Conservation (phyloP, 2,329 filamentous ascomycete genomes). For the Nannizziopsis arthrosporioides region DNA sequence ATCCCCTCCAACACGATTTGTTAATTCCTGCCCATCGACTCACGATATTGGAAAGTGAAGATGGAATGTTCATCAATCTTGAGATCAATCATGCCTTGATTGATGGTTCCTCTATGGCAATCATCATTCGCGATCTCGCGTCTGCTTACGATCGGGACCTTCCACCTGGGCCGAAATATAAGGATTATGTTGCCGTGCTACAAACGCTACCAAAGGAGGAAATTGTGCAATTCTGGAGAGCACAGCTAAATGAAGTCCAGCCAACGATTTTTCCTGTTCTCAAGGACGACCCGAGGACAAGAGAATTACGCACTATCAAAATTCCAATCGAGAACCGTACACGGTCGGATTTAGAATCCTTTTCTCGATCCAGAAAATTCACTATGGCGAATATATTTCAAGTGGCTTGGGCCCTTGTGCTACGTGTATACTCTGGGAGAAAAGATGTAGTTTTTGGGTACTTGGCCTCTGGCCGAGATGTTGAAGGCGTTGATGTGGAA, state of each 20-base stretch:
- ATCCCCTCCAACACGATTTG: not conserved
- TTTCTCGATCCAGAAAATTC: not conserved
- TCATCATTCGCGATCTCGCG: conserved; percentile 31
- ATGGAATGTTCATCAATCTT: conserved; percentile 25
- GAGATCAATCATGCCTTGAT: conserved; percentile 38
- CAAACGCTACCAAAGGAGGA: not conserved
- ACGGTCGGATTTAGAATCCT: not conserved
- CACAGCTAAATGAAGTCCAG: conserved; percentile 17
- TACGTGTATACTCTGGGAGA: conserved; percentile 38
- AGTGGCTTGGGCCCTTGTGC: conserved; percentile 35
- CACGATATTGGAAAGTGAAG: conserved; percentile 25
- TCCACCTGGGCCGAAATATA: not conserved
- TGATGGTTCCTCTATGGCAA: conserved; percentile 35
- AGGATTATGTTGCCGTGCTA: conserved; percentile 9
- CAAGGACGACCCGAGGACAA: not conserved
- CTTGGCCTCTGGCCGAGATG: conserved; percentile 43
- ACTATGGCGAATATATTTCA: conserved; percentile 9
- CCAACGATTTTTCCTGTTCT: conserved; percentile 13
- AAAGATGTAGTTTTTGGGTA: conserved; percentile 45
- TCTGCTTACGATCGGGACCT: conserved; percentile 22
- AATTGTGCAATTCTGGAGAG: conserved; percentile 18
- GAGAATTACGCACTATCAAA: not conserved
- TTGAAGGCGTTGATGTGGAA: conserved; percentile 39
- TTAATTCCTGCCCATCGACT: conserved; percentile 27
- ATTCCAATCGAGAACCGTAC: not conserved